Conservation (phyloP, 2,329 filamentous ascomycete genomes). For the Gnomoniopsis sp. region DNA sequence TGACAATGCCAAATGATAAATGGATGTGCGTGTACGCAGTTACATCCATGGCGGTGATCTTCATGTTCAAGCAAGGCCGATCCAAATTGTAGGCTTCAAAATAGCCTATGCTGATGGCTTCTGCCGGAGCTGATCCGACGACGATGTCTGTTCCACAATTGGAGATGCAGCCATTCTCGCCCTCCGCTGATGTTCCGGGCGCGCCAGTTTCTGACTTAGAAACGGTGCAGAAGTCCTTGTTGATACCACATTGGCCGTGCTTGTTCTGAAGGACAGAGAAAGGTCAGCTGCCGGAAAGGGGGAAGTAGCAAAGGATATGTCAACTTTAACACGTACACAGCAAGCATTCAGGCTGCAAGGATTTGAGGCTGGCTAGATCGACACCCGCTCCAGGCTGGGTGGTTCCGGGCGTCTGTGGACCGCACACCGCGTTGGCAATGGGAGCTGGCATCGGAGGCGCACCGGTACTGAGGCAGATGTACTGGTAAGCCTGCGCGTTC, state of each 20-base stretch:
- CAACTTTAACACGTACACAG: too few species aligned
- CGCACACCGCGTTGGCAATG: conserved; percentile 33
- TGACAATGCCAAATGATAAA: conserved; percentile 29
- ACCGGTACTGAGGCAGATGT: conserved; percentile 36
- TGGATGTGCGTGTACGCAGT: conserved; percentile 27
- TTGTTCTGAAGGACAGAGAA: too few species aligned
- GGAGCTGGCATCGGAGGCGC: conserved; percentile 33
- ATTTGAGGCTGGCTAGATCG: conserved; percentile 21
- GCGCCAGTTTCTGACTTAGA: conserved; percentile 28
- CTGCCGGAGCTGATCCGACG: conserved; percentile 20
- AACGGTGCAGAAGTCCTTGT: conserved; percentile 31
- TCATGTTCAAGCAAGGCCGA: conserved; percentile 27
- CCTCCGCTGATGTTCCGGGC: conserved; percentile 33
- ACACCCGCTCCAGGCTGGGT: conserved; percentile 1
- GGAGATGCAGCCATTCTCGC: conserved; percentile 35
- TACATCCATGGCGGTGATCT: conserved; percentile 2
- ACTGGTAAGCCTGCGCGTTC: conserved; percentile 22
- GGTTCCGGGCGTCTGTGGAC: conserved; percentile 20
- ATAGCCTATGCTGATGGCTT: conserved; percentile 26
- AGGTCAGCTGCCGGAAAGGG: too few species aligned
- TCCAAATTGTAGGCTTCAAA: conserved; percentile 30
- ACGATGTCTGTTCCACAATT: conserved; percentile 37
- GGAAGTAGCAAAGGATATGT: too few species aligned
- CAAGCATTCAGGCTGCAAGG: conserved; percentile 21
- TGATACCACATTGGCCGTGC: conserved; percentile 37